Conservation (phyloP, 2,329 filamentous ascomycete species). For the Colletotrichum lini region DNA sequence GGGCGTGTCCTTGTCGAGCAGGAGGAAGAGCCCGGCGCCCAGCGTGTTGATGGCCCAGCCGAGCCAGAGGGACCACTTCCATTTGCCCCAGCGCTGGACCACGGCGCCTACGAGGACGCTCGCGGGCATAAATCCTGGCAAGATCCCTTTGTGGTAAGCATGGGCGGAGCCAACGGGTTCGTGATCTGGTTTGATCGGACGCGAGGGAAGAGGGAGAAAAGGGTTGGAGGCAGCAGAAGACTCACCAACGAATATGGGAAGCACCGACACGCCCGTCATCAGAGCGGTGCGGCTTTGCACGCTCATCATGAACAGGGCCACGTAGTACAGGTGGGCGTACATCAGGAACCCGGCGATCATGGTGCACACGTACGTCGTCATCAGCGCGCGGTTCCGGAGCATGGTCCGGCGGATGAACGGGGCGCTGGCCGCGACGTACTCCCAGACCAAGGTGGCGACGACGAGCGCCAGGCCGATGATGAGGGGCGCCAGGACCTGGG, state of each 20-base stretch:
- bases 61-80: conserved; percentile 10
- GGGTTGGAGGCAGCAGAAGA: no score
- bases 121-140: no score
- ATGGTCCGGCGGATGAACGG: conserved; percentile 7
- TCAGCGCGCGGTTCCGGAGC: conserved; percentile 1
- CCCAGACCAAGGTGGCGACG: neutral
- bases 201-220: neutral
- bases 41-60: conserved; percentile 14
- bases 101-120: neutral
- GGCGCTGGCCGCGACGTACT: neutral
- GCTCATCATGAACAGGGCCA: neutral
- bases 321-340: conserved; percentile 11
- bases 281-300: neutral
- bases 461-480: neutral
- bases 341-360: conserved; percentile 7
- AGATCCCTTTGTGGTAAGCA: no score
- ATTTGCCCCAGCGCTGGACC: neutral
- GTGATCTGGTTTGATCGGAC: no score
- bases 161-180: no score
- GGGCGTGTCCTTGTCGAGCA: neutral
- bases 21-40: conserved; percentile 1
- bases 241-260: neutral
- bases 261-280: neutral
- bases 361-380: conserved; percentile 2
- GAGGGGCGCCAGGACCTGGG: neutral